Evolutionary conservation across 768 basidiomycete species (phyloP), one percentile per base, ranked within the genome.

Genomic region (Kwoniella europaea): DNA sequence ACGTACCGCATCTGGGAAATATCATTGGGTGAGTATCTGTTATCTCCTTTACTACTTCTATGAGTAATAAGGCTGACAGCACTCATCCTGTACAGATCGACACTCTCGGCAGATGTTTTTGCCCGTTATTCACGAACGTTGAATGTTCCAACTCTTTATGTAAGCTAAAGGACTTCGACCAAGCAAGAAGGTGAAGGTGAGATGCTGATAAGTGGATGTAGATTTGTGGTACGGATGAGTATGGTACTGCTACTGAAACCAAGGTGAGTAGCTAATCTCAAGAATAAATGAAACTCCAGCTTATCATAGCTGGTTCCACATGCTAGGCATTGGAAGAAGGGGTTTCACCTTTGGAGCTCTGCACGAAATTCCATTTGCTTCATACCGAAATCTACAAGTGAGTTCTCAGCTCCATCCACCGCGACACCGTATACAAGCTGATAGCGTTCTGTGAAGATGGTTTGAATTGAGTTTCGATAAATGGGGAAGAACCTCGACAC

Each of bases 181-280:
- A 35, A 52, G 5, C 52, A 3, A 0, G 42, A 24, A 15, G 12
- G 4, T 43, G 12, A 24, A 18, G 20, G 27, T n/a, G 4, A 5
- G 18, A 35, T n/a, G 10, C 42, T 43, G 18, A 54, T 60, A 62
- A 68, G 66, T 66, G 43, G 20, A 13, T 58, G 9, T 35, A 75
- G 78, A 88, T 99, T 67, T 99, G 97, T 84, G 97, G 97, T 29
- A 98, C 97, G 4, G 97, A 99, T 81, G 97, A 99, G 84, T 99
- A 99, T 78, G 97, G 97, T n/a, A 99, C 97, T 7, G 96, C 97
- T 0, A 97, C 97, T 0, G 97, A 99, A 86, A 98, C 95, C 2
- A 95, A 97, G 83, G 96, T 97, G 53, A 66, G 81, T 63, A 4
- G 9, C 1, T 53, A 22, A 24, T 24, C 42, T 29, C 35, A 4